phyloP scores from a whole-genome alignment of 441 rosid genomes.

The Cnidoscolus chayamansa region DNA sequence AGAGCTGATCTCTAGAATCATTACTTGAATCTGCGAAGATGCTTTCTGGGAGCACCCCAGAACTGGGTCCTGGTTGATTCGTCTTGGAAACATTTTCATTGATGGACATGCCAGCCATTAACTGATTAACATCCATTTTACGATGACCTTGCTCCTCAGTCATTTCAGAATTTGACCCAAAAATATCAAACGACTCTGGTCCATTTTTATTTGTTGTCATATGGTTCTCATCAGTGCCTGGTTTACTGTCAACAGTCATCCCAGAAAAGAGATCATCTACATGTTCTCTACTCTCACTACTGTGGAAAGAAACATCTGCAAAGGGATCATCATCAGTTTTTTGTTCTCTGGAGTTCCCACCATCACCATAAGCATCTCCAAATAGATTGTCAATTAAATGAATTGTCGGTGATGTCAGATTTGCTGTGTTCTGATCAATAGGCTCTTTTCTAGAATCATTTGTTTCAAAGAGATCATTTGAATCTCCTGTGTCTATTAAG shows the following conservation, averaged over 20 bases:
- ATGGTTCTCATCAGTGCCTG: constrained; percentile 36
- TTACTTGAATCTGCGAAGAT: constrained; percentile 43
- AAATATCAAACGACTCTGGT: constrained; percentile 61
- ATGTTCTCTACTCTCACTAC: constrained; percentile 45
- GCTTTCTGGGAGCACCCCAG: constrained; percentile 40
- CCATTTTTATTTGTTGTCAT: constrained; percentile 27
- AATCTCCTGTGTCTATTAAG: constrained; percentile 77
- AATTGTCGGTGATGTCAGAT: constrained; percentile 31
- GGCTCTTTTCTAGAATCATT: constrained; percentile 40
- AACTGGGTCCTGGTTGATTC: constrained; percentile 40
- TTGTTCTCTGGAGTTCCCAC: constrained; percentile 36
- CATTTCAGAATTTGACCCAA: constrained; percentile 47
- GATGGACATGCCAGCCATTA: constrained; percentile 70
- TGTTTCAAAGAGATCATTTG: constrained; percentile 42
- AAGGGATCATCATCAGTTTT: constrained; percentile 74
- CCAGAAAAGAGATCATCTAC: constrained; percentile 79
- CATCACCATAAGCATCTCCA: constrained; percentile 50
- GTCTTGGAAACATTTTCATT: constrained; percentile 40
- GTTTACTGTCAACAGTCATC: constrained; percentile 58
- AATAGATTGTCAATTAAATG: constrained; percentile 76
- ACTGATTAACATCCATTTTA: constrained; percentile 46
- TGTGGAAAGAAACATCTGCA: constrained; percentile 80
- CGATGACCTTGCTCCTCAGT: constrained; percentile 38
- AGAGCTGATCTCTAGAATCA: constrained; percentile 35
- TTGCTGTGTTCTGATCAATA: constrained; percentile 39